These are phyloP conservation scores for Diospyros kaki DNA, from an alignment of 148 eudicot genomes.

Conservation along the genomic window DNA sequence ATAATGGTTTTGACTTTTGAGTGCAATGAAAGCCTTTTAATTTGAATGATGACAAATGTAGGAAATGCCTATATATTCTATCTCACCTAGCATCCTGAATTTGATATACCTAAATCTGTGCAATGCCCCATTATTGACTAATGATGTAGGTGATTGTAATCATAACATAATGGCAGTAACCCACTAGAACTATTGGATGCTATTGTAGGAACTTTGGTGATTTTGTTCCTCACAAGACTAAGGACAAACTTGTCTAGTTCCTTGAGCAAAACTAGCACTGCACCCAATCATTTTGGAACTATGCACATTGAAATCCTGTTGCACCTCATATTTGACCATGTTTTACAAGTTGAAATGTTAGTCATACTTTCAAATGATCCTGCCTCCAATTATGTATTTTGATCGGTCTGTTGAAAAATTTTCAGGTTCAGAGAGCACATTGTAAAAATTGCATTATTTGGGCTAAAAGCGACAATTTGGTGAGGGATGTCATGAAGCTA, in stretches of 20 bases:
- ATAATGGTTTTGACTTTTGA: neutral
- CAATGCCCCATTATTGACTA: neutral
- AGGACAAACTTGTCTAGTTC: neutral
- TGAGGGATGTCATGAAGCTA: slow-evolving; percentile 54
- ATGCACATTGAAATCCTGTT: neutral
- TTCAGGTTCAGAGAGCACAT: slow-evolving; percentile 62
- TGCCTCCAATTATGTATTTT: neutral
- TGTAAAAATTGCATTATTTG: slow-evolving; percentile 87
- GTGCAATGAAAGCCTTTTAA: neutral
- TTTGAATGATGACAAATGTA: neutral
- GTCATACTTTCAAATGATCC: neutral
- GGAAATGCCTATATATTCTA: neutral
- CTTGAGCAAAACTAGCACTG: neutral
- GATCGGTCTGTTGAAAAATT: slow-evolving; percentile 2
- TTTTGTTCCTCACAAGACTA: neutral
- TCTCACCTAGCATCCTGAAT: neutral
- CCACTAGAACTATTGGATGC: neutral
- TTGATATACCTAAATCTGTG: neutral
- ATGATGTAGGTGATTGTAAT: neutral
- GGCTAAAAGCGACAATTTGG: slow-evolving; percentile 91
- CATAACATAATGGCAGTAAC: neutral
- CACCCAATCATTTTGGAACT: neutral
- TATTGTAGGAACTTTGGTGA: neutral
- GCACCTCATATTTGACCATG: neutral
- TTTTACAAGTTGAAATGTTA: neutral